These are phyloP conservation scores for Magnusiomyces tetraspermus DNA, from an alignment of 1,139 yeast species.

Conservation along the genomic window DNA sequence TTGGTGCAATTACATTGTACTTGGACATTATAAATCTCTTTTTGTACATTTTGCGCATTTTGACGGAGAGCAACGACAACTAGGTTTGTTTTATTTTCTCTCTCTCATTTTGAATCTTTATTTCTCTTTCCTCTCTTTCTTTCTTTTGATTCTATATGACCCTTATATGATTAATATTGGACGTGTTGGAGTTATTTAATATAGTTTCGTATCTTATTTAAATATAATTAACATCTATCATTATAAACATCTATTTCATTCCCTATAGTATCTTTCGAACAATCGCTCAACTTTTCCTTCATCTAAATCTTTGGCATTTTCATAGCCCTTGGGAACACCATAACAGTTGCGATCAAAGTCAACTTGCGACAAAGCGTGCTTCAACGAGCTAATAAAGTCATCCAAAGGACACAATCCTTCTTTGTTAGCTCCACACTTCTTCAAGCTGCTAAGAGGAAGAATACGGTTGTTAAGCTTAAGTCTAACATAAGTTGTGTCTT, in stretches of 20 bases:
- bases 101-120: too few species aligned
- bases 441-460: constrained; percentile 32
- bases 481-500: constrained; percentile 27
- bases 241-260: not conserved
- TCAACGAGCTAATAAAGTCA: constrained; percentile 30
- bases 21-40: constrained; percentile 77
- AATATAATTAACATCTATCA: too few species aligned
- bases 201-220: not conserved
- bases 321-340: constrained; percentile 16
- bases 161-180: too few species aligned
- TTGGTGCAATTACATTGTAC: constrained; percentile 67
- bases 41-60: constrained; percentile 60
- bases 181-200: too few species aligned
- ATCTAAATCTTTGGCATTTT: not conserved
- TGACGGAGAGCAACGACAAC: constrained; percentile 42
- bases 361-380: constrained; percentile 25
- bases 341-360: constrained; percentile 33
- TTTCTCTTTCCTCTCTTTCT: too few species aligned
- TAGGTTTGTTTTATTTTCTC: too few species aligned
- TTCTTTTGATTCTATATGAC: too few species aligned
- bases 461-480: constrained; percentile 35
- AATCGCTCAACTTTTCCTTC: not conserved
- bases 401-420: constrained; percentile 33
- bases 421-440: constrained; percentile 25
- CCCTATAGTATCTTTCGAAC: not conserved